Conservation (phyloP, 345 rosid genomes). For the Acer saccharum region DNA sequence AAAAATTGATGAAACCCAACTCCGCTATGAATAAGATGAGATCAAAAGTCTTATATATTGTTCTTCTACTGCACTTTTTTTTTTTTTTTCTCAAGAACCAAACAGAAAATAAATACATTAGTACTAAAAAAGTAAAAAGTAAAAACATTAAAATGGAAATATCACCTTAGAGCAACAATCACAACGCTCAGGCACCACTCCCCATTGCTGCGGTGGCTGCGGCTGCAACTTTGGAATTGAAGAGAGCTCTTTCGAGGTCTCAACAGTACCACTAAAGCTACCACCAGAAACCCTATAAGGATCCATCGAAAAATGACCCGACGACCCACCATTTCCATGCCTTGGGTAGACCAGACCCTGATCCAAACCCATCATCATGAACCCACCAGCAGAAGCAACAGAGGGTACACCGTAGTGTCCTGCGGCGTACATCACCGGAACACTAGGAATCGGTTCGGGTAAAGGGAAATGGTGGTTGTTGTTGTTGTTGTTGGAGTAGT, state of each 20-base stretch:
- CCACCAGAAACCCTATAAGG: constrained; percentile 24
- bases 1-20: background rate
- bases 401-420: constrained; percentile 26
- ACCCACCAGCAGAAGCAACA: constrained; percentile 25
- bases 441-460: constrained; percentile 23
- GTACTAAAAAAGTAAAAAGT: background rate
- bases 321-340: constrained; percentile 31
- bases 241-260: constrained; percentile 81
- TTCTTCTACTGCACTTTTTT: background rate
- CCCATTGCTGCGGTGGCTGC: constrained; percentile 22
- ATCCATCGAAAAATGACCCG: constrained; percentile 42
- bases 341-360: constrained; percentile 15
- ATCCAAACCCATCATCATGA: constrained; percentile 32
- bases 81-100: constrained; percentile 15
- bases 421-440: constrained; percentile 41
- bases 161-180: constrained; percentile 62
- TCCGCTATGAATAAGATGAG: background rate
- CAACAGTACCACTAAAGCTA: constrained; percentile 23
- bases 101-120: constrained; percentile 1
- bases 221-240: constrained; percentile 68
- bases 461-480: background rate
- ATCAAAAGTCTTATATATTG: background rate
- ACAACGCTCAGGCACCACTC: constrained; percentile 29
- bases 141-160: background rate
- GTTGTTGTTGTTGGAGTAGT: background rate